Evolutionary conservation across 2,329 filamentous ascomycete species (phyloP).

Genomic region (Alternaria tenuissima): DNA sequence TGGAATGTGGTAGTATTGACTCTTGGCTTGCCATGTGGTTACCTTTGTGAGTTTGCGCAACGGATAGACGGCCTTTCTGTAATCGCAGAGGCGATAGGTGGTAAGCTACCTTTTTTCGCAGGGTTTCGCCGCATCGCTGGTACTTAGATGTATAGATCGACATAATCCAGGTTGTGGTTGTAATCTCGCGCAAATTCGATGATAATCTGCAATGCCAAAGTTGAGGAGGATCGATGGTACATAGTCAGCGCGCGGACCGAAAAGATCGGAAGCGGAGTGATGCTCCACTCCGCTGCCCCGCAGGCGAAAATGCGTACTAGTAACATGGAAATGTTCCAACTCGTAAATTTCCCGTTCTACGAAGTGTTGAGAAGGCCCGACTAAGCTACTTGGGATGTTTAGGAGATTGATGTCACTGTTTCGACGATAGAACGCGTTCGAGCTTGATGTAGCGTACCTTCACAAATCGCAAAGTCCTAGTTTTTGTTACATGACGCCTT

Average conservation of each 20-base stretch:
- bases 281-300: neutral
- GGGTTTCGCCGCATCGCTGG: neutral
- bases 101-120: neutral
- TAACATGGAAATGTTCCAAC: neutral
- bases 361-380: neutral
- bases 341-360: neutral
- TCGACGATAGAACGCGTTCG: neutral
- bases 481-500: neutral
- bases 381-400: neutral
- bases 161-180: neutral
- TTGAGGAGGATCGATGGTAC: neutral
- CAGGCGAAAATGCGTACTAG: neutral
- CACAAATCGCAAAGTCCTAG: neutral
- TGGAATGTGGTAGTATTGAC: no score
- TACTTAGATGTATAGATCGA: neutral
- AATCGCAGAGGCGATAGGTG: no score
- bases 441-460: neutral
- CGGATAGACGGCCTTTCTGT: no score
- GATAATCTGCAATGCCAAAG: neutral
- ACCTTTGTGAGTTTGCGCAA: no score
- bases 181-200: neutral
- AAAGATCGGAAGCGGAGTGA: neutral
- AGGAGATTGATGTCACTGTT: neutral
- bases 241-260: neutral
- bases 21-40: no score